Conservation (phyloP, 169 alveolate genomes). For the Plasmodium falciparum region DNA sequence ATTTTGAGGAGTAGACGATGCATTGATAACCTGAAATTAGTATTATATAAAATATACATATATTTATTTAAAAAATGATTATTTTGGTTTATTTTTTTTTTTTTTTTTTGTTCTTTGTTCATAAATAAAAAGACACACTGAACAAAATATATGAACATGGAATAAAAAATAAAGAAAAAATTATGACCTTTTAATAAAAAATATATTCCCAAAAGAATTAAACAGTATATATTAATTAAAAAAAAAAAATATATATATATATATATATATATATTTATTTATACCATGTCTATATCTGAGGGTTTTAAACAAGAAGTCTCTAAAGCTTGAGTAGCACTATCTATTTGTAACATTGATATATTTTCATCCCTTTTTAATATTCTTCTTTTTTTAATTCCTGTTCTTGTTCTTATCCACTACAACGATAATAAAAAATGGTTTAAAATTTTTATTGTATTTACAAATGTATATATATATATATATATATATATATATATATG, state of each 20-base stretch:
- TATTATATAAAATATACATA: background rate
- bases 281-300: slow-evolving; percentile 77
- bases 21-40: slow-evolving; percentile 74
- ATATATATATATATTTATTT: background rate
- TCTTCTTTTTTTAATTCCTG: slow-evolving; percentile 80
- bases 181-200: too few species aligned
- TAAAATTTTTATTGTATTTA: background rate
- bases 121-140: background rate
- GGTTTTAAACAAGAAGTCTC: slow-evolving; percentile 44
- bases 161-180: background rate
- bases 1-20: slow-evolving; percentile 83
- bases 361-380: slow-evolving; percentile 75
- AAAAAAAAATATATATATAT: too few species aligned
- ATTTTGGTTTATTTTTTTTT: background rate
- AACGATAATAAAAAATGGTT: background rate
- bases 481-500: background rate
- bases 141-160: background rate
- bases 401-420: slow-evolving; percentile 83
- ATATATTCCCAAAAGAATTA: too few species aligned
- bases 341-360: slow-evolving; percentile 68
- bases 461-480: background rate
- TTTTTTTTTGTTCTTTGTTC: slow-evolving; percentile 4
- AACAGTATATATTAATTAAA: background rate
- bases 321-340: slow-evolving; percentile 75
- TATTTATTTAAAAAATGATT: slow-evolving; percentile 12